phyloP scores from a whole-genome alignment of 108 stramenopile genomes.

The Nannochloropsis gaditana region DNA sequence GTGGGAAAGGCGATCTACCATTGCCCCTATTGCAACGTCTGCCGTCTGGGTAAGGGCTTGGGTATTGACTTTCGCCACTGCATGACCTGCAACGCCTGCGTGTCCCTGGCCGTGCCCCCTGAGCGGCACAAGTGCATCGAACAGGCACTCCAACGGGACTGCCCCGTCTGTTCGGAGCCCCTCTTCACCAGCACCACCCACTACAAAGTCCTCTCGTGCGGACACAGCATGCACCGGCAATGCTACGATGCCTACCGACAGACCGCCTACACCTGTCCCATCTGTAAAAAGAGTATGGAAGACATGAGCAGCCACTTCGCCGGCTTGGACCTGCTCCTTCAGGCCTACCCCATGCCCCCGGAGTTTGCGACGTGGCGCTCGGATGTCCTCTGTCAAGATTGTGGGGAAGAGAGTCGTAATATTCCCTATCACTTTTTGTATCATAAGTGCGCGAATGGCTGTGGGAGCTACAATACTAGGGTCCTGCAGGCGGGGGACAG shows the following conservation, averaged over 20 bases:
- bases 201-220: constrained; percentile 65
- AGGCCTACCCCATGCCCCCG: background rate
- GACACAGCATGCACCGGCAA: constrained; percentile 86
- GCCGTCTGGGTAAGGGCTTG: constrained; percentile 76
- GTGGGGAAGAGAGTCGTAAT: constrained; percentile 32
- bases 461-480: constrained; percentile 10
- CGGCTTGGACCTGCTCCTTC: constrained; percentile 21
- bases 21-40: constrained; percentile 92
- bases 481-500: background rate
- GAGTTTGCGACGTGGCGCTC: background rate
- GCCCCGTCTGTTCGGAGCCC: constrained; percentile 80
- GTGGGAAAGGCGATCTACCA: constrained; percentile 64
- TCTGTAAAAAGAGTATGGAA: constrained; percentile 53
- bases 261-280: constrained; percentile 44
- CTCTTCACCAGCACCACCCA: constrained; percentile 71
- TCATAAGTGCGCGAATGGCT: constrained; percentile 35
- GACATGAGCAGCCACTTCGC: constrained; percentile 50
- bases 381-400: constrained; percentile 47
- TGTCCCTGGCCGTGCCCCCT: constrained; percentile 61
- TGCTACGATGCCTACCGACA: constrained; percentile 62
- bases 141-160: constrained; percentile 80
- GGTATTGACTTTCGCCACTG: constrained; percentile 92
- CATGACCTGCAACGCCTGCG: constrained; percentile 96
- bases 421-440: constrained; percentile 49
- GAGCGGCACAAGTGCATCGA: constrained; percentile 76